These are phyloP conservation scores for Fusarium sp. DNA, from an alignment of 2,329 filamentous ascomycete species.

Conservation along the genomic window DNA sequence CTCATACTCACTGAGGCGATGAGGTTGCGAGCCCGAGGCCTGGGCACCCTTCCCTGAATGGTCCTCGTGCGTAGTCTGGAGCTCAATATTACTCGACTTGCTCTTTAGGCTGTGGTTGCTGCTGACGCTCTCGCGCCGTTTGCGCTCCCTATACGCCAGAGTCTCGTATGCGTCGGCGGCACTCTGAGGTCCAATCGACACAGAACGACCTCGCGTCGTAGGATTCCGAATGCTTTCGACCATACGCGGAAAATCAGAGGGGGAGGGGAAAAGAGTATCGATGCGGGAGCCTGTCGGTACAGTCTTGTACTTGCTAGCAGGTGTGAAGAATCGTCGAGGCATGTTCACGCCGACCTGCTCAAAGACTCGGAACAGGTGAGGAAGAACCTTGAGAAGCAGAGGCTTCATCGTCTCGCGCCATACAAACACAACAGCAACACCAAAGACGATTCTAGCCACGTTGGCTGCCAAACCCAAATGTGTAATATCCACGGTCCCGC, in stretches of 20 bases:
- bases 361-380: slow-evolving; percentile 87
- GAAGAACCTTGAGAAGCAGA: slow-evolving; percentile 77
- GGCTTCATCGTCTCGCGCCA: slow-evolving; percentile 95
- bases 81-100: slow-evolving; percentile 57
- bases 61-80: slow-evolving; percentile 54
- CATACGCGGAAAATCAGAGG: slow-evolving; percentile 87
- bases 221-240: slow-evolving; percentile 85
- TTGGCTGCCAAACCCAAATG: slow-evolving; percentile 74
- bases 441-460: slow-evolving; percentile 76
- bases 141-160: slow-evolving; percentile 83
- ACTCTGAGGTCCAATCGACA: slow-evolving; percentile 93
- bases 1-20: slow-evolving; percentile 72
- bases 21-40: slow-evolving; percentile 59
- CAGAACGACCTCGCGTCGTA: slow-evolving; percentile 74
- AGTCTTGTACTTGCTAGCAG: slow-evolving; percentile 88
- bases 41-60: slow-evolving; percentile 53
- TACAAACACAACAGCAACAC: slow-evolving; percentile 84
- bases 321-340: slow-evolving; percentile 89
- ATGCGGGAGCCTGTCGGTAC: slow-evolving; percentile 75
- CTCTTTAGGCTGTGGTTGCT: slow-evolving; percentile 62
- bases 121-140: slow-evolving; percentile 64
- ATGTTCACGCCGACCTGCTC: slow-evolving; percentile 82
- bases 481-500: slow-evolving; percentile 72
- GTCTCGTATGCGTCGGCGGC: slow-evolving; percentile 97
- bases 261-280: slow-evolving; percentile 89